Conservation (phyloP, 1,284 basidiomycete species). For the Pseudozyma hubeiensis region DNA sequence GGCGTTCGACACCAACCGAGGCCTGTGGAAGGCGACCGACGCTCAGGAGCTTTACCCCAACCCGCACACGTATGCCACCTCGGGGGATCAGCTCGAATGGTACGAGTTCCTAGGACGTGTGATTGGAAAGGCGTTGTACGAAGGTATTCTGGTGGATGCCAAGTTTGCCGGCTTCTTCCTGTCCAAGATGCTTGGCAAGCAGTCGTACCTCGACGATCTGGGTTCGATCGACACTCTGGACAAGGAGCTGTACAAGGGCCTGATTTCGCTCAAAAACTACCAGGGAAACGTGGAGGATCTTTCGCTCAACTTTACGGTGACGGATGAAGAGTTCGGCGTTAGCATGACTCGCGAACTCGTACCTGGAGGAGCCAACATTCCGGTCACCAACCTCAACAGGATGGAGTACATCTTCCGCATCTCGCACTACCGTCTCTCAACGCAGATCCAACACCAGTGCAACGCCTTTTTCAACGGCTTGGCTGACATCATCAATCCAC, state of each 20-base stretch:
- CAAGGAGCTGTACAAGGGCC: constrained; percentile 88
- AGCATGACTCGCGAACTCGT: constrained; percentile 83
- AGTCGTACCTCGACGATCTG: constrained; percentile 61
- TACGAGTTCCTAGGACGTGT: constrained; percentile 93
- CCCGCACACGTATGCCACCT: constrained; percentile 73
- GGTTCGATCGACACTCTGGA: constrained; percentile 61
- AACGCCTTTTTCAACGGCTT: constrained; percentile 73
- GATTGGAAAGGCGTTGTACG: constrained; percentile 94
- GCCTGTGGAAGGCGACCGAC: constrained; percentile 89
- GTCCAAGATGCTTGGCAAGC: constrained; percentile 74
- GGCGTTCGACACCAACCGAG: constrained; percentile 92
- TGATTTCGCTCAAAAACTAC: constrained; percentile 93
- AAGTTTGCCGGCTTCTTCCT: constrained; percentile 96
- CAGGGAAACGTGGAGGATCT: constrained; percentile 87
- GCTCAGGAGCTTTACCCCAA: constrained; percentile 95
- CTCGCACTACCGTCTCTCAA: constrained; percentile 87
- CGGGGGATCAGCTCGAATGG: constrained; percentile 74
- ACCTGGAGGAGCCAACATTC: constrained; percentile 82
- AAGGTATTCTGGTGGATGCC: constrained; percentile 95
- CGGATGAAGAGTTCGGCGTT: constrained; percentile 91
- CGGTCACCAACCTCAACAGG: constrained; percentile 89
- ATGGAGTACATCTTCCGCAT: constrained; percentile 88
- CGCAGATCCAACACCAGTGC: constrained; percentile 84
- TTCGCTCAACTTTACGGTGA: constrained; percentile 90
- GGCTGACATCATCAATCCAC: constrained; percentile 64